Evolutionary conservation across 1,284 basidiomycete species (phyloP).

Genomic region (Phlebopus sp.): DNA sequence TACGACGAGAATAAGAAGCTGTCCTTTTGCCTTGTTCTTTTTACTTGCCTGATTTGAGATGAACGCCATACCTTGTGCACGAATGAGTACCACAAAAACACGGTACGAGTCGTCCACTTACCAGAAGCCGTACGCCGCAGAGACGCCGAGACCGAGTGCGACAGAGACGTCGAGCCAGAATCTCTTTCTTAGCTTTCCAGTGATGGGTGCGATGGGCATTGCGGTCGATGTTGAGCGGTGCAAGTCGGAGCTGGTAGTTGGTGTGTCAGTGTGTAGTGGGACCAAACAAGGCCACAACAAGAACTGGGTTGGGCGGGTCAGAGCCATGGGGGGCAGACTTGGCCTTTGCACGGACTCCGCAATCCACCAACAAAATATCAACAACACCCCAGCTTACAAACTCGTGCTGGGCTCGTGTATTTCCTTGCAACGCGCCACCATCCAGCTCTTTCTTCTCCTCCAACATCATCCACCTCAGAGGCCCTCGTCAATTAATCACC

Average conservation of each 20-base stretch:
- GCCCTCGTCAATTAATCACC: slow-evolving; percentile 5
- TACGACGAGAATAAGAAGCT: slow-evolving; percentile 5
- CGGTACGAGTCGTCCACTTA: slow-evolving; percentile 36
- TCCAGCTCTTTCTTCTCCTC: neutral
- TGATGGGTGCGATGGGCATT: slow-evolving; percentile 84
- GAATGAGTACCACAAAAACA: slow-evolving; percentile 19
- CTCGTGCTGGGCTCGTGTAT: neutral
- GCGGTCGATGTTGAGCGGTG: slow-evolving; percentile 21
- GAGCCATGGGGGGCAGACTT: slow-evolving; percentile 18
- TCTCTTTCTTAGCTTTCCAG: slow-evolving; percentile 84
- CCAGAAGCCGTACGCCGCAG: slow-evolving; percentile 77
- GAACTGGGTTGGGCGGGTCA: slow-evolving; percentile 9
- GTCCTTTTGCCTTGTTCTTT: neutral
- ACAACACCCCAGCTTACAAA: slow-evolving; percentile 1
- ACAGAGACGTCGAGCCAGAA: slow-evolving; percentile 78
- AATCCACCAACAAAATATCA: slow-evolving; percentile 5
- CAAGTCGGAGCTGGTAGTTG: slow-evolving; percentile 23
- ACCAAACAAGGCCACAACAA: slow-evolving; percentile 38
- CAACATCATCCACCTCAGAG: slow-evolving; percentile 12
- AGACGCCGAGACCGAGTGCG: slow-evolving; percentile 69
- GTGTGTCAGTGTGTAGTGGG: slow-evolving; percentile 4
- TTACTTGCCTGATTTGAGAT: slow-evolving; percentile 68
- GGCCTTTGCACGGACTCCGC: neutral
- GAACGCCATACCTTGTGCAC: slow-evolving; percentile 69
- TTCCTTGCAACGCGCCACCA: neutral